phyloP scores from a whole-genome alignment of 371 early-diverging fungal species.

The Dipsacomyces acuminosporus region DNA sequence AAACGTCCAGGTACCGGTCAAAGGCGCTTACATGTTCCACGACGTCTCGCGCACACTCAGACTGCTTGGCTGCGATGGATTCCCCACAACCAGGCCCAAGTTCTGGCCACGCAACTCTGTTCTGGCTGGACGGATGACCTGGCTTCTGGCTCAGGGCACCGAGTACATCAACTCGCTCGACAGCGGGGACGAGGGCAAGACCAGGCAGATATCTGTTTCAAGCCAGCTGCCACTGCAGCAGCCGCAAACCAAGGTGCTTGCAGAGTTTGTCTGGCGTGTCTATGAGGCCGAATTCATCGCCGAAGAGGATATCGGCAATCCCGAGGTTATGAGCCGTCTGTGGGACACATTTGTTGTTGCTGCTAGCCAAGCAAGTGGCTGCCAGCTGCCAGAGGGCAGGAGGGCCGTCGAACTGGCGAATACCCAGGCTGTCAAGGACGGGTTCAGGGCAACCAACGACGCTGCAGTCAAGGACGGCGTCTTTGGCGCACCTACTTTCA shows the following conservation, averaged over 20 bases:
- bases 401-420: slow-evolving; percentile 19
- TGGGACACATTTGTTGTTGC: slow-evolving; percentile 25
- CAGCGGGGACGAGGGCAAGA: background rate
- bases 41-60: slow-evolving; percentile 27
- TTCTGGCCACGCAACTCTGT: slow-evolving; percentile 39
- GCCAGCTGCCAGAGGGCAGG: slow-evolving; percentile 7
- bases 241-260: slow-evolving; percentile 12
- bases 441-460: slow-evolving; percentile 18
- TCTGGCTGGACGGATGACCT: slow-evolving; percentile 30
- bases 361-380: background rate
- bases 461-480: slow-evolving; percentile 21
- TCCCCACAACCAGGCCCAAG: slow-evolving; percentile 7
- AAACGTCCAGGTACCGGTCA: slow-evolving; percentile 21
- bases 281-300: slow-evolving; percentile 34
- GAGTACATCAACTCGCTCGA: slow-evolving; percentile 10
- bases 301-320: slow-evolving; percentile 25
- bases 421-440: slow-evolving; percentile 12
- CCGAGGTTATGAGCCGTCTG: slow-evolving; percentile 21
- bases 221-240: background rate
- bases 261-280: slow-evolving; percentile 41
- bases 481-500: slow-evolving; percentile 46
- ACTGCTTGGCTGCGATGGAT: slow-evolving; percentile 22
- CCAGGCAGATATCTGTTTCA: background rate
- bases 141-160: slow-evolving; percentile 34
- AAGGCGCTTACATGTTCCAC: slow-evolving; percentile 32